phyloP scores from a whole-genome alignment of 148 eudicot genomes.

The Fagopyrum esculentum region DNA sequence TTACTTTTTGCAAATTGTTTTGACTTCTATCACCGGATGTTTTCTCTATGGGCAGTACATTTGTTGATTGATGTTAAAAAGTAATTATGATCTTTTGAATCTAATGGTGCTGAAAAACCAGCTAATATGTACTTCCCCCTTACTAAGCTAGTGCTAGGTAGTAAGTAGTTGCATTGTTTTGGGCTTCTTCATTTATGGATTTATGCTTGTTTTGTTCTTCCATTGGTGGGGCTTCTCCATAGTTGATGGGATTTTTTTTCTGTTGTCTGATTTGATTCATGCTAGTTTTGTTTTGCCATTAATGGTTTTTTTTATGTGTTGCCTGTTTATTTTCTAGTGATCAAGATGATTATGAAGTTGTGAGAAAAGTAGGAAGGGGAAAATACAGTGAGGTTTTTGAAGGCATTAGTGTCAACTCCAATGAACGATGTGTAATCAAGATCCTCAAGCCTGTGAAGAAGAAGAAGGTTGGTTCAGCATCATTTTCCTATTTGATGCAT shows the following conservation, averaged over 20 bases:
- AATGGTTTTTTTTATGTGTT: neutral
- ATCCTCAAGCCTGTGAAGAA: conserved; percentile 95
- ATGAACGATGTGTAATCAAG: conserved; percentile 81
- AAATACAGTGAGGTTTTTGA: conserved; percentile 98
- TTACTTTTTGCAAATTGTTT: neutral
- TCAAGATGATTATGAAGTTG: conserved; percentile 98
- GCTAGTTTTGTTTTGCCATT: neutral
- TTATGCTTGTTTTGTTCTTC: neutral
- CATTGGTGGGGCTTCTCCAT: neutral
- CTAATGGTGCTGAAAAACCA: neutral
- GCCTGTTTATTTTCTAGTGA: conserved; percentile 39
- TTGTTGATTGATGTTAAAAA: neutral
- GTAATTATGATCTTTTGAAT: neutral
- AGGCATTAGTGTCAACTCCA: conserved; percentile 75
- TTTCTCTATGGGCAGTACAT: neutral
- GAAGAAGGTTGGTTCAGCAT: conserved; percentile 53
- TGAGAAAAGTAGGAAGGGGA: conserved; percentile 95
- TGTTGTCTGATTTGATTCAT: neutral
- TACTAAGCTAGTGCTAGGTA: neutral
- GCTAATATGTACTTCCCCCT: neutral
- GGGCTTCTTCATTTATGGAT: neutral
- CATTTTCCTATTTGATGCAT: neutral
- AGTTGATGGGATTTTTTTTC: neutral
- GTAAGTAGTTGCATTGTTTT: neutral
- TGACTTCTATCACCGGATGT: neutral